A percentile compares a stretch with the other conserved stretches of the same genome.
Evolutionary conservation across 2,329 filamentous ascomycete species (phyloP).

Genomic region (Penicillium olsonii): DNA sequence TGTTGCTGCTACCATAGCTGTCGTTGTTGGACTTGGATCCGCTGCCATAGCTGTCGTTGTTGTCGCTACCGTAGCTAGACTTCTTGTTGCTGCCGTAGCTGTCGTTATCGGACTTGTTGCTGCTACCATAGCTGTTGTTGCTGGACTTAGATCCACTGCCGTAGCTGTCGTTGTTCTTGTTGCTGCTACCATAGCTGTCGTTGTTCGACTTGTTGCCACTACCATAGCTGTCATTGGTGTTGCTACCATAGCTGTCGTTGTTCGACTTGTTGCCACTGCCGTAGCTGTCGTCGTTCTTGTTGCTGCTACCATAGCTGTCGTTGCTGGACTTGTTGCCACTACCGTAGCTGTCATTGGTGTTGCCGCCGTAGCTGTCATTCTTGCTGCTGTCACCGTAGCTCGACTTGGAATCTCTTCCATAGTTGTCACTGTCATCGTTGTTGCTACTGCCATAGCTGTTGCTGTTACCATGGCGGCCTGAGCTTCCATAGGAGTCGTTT

Average conservation of each 20-base stretch:
- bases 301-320: neutral
- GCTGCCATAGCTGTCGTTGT: neutral
- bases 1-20: neutral
- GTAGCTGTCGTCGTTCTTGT: neutral
- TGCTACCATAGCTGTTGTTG: neutral
- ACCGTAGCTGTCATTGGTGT: neutral
- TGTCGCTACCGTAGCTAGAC: conserved; percentile 1
- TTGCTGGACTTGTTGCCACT: neutral
- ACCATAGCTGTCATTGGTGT: neutral
- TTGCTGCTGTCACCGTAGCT: neutral
- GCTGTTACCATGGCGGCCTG: neutral
- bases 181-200: neutral
- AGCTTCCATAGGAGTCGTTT: conserved; percentile 2
- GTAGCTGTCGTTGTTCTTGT: neutral
- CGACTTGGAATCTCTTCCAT: no score
- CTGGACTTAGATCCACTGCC: neutral
- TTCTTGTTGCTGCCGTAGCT: neutral
- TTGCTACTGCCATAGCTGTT: neutral
- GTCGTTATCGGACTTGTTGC: neutral
- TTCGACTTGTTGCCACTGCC: neutral
- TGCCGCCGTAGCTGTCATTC: neutral
- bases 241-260: neutral
- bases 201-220: neutral
- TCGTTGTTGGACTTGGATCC: no score
- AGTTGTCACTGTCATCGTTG: neutral